Conservation (phyloP, 805 yeast genomes). For the Maudiozyma barnettii region DNA sequence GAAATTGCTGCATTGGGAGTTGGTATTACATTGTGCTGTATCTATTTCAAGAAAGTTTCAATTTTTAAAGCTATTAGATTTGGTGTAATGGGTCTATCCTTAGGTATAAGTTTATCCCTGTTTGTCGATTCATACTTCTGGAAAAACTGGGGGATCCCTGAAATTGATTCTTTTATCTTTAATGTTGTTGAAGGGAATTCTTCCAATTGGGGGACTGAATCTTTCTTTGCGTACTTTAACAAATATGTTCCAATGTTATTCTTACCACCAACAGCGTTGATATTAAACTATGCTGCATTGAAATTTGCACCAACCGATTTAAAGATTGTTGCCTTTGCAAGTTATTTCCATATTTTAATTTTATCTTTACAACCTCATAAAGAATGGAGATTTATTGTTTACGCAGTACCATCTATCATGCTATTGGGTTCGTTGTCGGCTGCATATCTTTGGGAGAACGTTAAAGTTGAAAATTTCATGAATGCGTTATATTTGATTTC, state of each 20-base stretch:
- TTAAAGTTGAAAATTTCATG: constrained; percentile 16
- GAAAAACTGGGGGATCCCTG: constrained; percentile 58
- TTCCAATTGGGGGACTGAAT: constrained; percentile 76
- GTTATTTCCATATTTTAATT: constrained; percentile 45
- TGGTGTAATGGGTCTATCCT: constrained; percentile 37
- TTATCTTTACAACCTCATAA: constrained; percentile 85
- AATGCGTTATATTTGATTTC: constrained; percentile 25
- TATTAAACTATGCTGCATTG: constrained; percentile 32
- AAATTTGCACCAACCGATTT: constrained; percentile 30
- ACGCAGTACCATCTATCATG: constrained; percentile 61
- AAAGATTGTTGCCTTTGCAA: constrained; percentile 41
- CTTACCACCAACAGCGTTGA: constrained; percentile 37
- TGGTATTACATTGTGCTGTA: constrained; percentile 39
- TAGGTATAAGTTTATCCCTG: constrained; percentile 37
- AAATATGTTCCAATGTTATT: constrained; percentile 35
- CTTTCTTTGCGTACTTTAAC: constrained; percentile 57
- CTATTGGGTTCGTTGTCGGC: constrained; percentile 57
- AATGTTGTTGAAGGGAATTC: constrained; percentile 73
- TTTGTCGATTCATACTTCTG: constrained; percentile 73
- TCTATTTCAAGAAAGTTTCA: constrained; percentile 39
- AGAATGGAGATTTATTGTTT: constrained; percentile 86
- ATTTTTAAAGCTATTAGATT: constrained; percentile 33
- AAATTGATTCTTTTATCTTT: constrained; percentile 58
- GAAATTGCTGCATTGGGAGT: constrained; percentile 55
- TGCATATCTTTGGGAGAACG: constrained; percentile 30